These are phyloP conservation scores for Tolypocladium pustulatum DNA, from an alignment of 2,329 filamentous ascomycete genomes.

Conservation along the genomic window DNA sequence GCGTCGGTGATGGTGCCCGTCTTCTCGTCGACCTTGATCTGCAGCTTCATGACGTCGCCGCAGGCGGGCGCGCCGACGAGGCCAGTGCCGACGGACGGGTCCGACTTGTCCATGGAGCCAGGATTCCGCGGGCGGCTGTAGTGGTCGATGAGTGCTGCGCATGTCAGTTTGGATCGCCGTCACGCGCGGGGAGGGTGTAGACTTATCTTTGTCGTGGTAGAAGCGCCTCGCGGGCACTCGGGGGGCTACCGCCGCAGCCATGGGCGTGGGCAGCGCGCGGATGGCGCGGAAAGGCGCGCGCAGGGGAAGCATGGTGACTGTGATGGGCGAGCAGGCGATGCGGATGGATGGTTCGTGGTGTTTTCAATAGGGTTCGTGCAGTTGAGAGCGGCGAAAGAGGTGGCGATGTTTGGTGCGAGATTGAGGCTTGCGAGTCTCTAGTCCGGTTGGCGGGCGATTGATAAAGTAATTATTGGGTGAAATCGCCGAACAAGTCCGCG, in stretches of 20 bases:
- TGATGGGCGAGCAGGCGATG: neutral
- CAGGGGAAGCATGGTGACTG: slow-evolving; percentile 7
- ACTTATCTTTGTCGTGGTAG: slow-evolving; percentile 36
- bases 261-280: slow-evolving; percentile 6
- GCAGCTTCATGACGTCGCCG: slow-evolving; percentile 77
- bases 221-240: slow-evolving; percentile 28
- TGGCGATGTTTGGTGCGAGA: neutral
- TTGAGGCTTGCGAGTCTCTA: neutral
- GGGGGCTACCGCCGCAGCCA: slow-evolving; percentile 5
- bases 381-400: neutral
- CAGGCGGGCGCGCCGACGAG: slow-evolving; percentile 84
- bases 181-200: neutral
- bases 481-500: neutral
- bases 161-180: slow-evolving; percentile 3
- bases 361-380: neutral
- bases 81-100: slow-evolving; percentile 77
- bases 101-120: slow-evolving; percentile 57
- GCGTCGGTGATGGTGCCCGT: slow-evolving; percentile 86
- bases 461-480: neutral
- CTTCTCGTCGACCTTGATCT: slow-evolving; percentile 77
- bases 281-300: slow-evolving; percentile 6
- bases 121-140: slow-evolving; percentile 45
- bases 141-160: slow-evolving; percentile 28
- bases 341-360: neutral
- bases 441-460: neutral